These are phyloP conservation scores for Caryopteris hybrid DNA, from an alignment of 305 asterid genomes.

Conservation along the genomic window DNA sequence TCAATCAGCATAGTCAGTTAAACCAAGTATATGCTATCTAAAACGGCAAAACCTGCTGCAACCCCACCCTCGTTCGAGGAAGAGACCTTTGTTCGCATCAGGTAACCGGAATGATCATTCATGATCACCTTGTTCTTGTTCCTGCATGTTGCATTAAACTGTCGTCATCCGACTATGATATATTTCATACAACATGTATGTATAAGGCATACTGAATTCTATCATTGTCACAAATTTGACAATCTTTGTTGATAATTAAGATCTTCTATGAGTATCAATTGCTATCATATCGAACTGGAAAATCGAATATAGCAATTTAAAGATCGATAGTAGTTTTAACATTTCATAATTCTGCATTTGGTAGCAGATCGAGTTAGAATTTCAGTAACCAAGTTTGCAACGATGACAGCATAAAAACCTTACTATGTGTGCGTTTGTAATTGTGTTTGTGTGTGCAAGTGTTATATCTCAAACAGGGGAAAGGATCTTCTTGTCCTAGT, in stretches of 20 bases:
- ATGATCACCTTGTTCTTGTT: conserved; percentile 50
- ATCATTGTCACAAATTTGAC: background rate
- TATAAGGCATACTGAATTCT: background rate
- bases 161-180: background rate
- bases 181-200: background rate
- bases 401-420: background rate
- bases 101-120: conserved; percentile 61
- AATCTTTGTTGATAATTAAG: background rate
- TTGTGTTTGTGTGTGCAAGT: background rate
- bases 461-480: background rate
- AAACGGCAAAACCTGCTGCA: conserved; percentile 86
- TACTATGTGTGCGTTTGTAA: background rate
- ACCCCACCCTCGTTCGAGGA: conserved; percentile 96
- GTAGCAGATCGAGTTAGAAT: background rate
- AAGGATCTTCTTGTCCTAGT: too few species aligned
- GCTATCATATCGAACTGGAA: background rate
- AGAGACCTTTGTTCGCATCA: conserved; percentile 96
- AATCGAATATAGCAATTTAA: too few species aligned
- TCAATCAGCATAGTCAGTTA: conserved; percentile 21
- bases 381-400: background rate
- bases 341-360: too few species aligned
- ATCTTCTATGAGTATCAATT: background rate
- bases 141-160: conserved; percentile 35
- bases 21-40: conserved; percentile 86
- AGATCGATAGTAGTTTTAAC: too few species aligned